A percentile compares a stretch with the other conserved stretches of the same genome.
Conservation (phyloP, 495 filamentous ascomycete species). For the Neurospora sp. region DNA sequence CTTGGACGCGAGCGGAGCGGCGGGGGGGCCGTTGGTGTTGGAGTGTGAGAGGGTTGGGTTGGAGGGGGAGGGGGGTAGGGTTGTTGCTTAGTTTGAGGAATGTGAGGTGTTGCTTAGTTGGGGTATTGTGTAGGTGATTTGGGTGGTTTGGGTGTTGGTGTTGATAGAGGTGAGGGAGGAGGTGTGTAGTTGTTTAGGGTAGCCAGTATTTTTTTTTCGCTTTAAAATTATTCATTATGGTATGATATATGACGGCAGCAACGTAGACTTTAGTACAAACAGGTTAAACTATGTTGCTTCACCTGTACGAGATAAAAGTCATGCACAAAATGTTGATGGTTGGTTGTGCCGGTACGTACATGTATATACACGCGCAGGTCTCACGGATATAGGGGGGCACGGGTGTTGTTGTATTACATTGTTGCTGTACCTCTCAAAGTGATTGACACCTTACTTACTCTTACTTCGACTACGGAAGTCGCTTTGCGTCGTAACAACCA, state of each 20-base stretch:
- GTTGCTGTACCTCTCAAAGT: too few relatives aligned
- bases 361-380: not conserved
- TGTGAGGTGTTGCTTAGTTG: too few relatives aligned
- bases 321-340: not conserved
- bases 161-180: too few relatives aligned
- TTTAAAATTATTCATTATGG: too few relatives aligned
- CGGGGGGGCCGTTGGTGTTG: conserved; percentile 54
- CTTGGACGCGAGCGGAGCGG: conserved; percentile 52
- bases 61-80: conserved; percentile 29
- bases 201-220: not conserved
- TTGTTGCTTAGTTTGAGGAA: conserved; percentile 13
- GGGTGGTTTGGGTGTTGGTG: not conserved
- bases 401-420: too few relatives aligned
- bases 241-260: too few relatives aligned
- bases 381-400: too few relatives aligned
- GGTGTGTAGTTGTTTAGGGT: not conserved
- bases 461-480: not conserved
- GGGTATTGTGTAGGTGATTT: too few relatives aligned
- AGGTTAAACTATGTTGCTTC: not conserved
- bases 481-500: not conserved
- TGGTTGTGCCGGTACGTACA: not conserved
- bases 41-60: conserved; percentile 37
- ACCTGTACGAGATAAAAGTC: not conserved
- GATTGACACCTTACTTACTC: not conserved
- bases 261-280: not conserved